Base-by-base conservation (phyloP, 768 basidiomycete genomes). In the Cubamyces lactineus region DNA sequence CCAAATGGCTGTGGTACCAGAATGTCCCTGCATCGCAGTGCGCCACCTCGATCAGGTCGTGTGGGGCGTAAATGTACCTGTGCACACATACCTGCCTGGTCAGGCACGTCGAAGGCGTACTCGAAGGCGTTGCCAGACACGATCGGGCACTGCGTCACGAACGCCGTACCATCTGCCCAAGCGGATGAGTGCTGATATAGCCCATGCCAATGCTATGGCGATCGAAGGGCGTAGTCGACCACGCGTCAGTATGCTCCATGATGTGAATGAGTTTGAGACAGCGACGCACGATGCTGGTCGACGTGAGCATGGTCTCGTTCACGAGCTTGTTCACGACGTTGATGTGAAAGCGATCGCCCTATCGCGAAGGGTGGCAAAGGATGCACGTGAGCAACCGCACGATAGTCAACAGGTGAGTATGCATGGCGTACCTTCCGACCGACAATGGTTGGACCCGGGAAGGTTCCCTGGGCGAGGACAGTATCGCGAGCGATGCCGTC, bases 1-100 rank as follows among this genome's bases (percentile, higher is more conserved):
- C 61, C 28, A 75, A 64, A 62, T 82, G 80, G 24, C 78, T 78
- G 59, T 82, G 80, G 51, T 81, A 82, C 76, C 76, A 77, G 54
- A 57, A 76, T 4, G 71, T 76, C 49, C 70, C 70, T 72, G 50
- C 1, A 26, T 34, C 24, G 30, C 30, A 30, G 23, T 13, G 30
- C n/a, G 17, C 34, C 42, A 52, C 26, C 17, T 39, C 34, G 17
- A 49, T 49, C 16, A 41, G 40, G 3, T 17, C 24, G 9, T 21
- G 17, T 26, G 49, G 11, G 48, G 21, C 8, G 8, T 7, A 15
- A 30, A 11, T 12, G 43, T 26, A 41, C 12, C 40, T 7, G 5
- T 19, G 39, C 21, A 26, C 21, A 51, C 62, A n/a, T 43, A 63
- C 65, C 72, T 23, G 74, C 51, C 59, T 77, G 76, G 53, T 60